phyloP scores from a whole-genome alignment of 2,329 filamentous ascomycete genomes.

The Waltergamsia citrina region DNA sequence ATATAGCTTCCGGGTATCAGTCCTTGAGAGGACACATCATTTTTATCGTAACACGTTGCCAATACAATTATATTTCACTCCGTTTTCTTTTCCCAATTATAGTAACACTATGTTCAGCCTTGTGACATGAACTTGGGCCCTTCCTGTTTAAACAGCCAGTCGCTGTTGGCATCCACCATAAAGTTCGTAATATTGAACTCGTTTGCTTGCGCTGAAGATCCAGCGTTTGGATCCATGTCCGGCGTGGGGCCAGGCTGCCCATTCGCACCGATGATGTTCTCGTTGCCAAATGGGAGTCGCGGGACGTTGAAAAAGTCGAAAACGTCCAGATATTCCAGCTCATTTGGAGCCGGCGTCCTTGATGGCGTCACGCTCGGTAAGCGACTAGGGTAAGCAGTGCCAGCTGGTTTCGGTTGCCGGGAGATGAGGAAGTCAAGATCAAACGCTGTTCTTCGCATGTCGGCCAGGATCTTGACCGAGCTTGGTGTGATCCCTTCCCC shows the following conservation, averaged over 20 bases:
- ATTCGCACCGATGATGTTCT: constrained; percentile 13
- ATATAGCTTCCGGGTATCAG: too few relatives aligned
- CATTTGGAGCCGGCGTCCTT: constrained; percentile 65
- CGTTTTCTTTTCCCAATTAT: background rate
- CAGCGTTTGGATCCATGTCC: constrained; percentile 17
- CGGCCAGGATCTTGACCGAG: constrained; percentile 76
- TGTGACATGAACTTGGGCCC: constrained; percentile 2
- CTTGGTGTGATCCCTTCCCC: constrained; percentile 70
- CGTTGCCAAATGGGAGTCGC: constrained; percentile 46
- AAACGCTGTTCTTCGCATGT: constrained; percentile 86
- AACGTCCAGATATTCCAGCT: constrained; percentile 83
- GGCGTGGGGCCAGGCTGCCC: constrained; percentile 10
- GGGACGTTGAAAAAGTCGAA: constrained; percentile 95
- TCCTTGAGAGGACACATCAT: too few relatives aligned
- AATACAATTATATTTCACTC: too few relatives aligned
- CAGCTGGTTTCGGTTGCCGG: constrained; percentile 58
- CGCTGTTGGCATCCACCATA: constrained; percentile 63
- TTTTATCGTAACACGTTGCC: too few relatives aligned
- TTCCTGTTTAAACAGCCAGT: constrained; percentile 57
- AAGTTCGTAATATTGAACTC: constrained; percentile 74
- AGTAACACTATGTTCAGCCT: constrained; percentile 1
- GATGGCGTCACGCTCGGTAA: constrained; percentile 48
- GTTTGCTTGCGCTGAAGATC: constrained; percentile 27
- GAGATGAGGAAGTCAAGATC: constrained; percentile 87
- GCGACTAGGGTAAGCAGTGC: constrained; percentile 28